These are phyloP conservation scores for Phytophthora foliorum DNA, from an alignment of 352 stramenopile species.

Conservation along the genomic window DNA sequence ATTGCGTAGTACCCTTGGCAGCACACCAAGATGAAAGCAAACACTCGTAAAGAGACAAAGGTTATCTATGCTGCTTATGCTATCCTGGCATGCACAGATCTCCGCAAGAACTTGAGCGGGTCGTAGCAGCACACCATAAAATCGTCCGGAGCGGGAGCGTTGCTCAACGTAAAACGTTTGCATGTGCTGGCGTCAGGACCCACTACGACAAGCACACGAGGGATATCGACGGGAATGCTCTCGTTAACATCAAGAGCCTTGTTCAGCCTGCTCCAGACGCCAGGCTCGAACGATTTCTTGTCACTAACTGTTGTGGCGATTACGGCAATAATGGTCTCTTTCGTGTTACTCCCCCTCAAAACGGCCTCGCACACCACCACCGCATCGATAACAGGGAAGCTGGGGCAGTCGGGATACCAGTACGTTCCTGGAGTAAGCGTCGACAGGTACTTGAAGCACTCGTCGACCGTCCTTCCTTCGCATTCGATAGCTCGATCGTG, in stretches of 20 bases:
- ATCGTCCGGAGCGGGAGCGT: constrained; percentile 17
- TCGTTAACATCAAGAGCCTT: constrained; percentile 28
- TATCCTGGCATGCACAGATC: constrained; percentile 5
- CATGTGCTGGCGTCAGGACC: constrained; percentile 33
- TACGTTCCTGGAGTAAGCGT: constrained; percentile 17
- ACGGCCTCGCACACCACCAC: constrained; percentile 36
- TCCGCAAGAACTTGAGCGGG: constrained; percentile 22
- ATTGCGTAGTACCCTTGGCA: too few relatives aligned
- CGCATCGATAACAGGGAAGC: constrained; percentile 29
- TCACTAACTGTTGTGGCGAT: constrained; percentile 27
- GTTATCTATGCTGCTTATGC: constrained; percentile 4
- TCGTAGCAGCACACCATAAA: constrained; percentile 43
- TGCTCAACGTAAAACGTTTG: constrained; percentile 25
- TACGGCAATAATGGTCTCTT: constrained; percentile 31
- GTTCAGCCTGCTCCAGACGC: constrained; percentile 25
- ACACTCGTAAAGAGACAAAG: too few relatives aligned
- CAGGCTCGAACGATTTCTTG: constrained; percentile 26
- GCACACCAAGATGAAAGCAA: too few relatives aligned
- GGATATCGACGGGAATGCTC: constrained; percentile 7
- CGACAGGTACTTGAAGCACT: constrained; percentile 26
- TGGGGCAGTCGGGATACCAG: constrained; percentile 24
- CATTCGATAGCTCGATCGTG: constrained; percentile 15
- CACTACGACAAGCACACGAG: constrained; percentile 35
- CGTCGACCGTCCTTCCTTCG: constrained; percentile 10
- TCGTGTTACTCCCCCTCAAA: constrained; percentile 25